Conservation (phyloP, 2,329 filamentous ascomycete genomes). For the Hypoxylon sp. region DNA sequence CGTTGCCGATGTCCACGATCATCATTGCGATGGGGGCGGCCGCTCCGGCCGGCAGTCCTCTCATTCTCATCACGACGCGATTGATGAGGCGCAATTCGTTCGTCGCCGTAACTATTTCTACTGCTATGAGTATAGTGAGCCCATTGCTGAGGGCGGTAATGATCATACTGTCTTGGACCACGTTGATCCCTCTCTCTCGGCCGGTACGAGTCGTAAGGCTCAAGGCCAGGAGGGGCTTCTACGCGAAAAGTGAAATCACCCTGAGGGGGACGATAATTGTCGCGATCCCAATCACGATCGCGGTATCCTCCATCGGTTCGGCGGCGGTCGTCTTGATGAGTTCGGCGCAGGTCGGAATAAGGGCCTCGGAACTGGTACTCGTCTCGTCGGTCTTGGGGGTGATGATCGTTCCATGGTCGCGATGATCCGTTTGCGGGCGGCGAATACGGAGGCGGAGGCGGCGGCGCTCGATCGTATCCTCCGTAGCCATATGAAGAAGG, state of each 20-base stretch:
- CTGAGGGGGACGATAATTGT: constrained; percentile 57
- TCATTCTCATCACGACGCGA: constrained; percentile 38
- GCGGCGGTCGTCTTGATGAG: constrained; percentile 26
- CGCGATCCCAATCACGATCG: constrained; percentile 36
- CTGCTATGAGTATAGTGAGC: constrained; percentile 22
- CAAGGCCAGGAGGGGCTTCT: constrained; percentile 66
- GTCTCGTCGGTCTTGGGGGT: constrained; percentile 39
- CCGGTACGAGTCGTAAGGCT: constrained; percentile 57
- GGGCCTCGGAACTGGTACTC: constrained; percentile 48
- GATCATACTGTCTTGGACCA: constrained; percentile 30
- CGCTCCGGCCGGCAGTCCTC: constrained; percentile 26
- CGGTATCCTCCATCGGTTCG: constrained; percentile 38
- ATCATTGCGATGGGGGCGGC: constrained; percentile 28
- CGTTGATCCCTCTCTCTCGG: constrained; percentile 45
- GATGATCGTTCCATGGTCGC: constrained; percentile 35
- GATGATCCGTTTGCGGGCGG: constrained; percentile 19
- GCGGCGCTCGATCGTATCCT: constrained; percentile 38
- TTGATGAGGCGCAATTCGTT: constrained; percentile 24
- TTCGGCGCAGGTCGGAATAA: constrained; percentile 49
- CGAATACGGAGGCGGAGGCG: constrained; percentile 24
- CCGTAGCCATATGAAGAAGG: constrained; percentile 35
- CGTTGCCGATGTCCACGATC: constrained; percentile 30
- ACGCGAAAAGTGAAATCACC: constrained; percentile 71
- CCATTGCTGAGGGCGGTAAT: constrained; percentile 22
- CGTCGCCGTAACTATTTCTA: constrained; percentile 34